These are phyloP conservation scores for Solanum appendiculatum DNA, from an alignment of 257 asterid genomes.

Conservation along the genomic window DNA sequence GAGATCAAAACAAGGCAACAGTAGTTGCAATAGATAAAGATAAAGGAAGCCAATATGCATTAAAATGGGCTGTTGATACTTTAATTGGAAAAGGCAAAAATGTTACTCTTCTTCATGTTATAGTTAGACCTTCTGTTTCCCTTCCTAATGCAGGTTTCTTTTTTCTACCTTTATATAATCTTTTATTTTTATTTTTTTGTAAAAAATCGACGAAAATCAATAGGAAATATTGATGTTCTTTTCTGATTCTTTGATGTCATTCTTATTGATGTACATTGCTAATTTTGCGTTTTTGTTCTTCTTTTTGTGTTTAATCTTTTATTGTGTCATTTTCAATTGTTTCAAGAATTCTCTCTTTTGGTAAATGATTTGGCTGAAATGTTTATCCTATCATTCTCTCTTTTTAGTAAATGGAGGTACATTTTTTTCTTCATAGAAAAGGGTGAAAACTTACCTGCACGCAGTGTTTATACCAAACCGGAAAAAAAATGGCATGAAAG, in stretches of 20 bases:
- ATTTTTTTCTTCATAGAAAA: background rate
- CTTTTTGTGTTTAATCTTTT: background rate
- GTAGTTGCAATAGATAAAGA: constrained; percentile 85
- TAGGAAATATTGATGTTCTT: background rate
- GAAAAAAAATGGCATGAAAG: background rate
- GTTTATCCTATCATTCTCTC: background rate
- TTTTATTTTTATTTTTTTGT: background rate
- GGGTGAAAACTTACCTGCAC: background rate
- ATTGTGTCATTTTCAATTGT: background rate
- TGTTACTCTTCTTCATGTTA: constrained; percentile 76
- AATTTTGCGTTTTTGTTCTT: background rate
- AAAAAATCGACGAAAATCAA: background rate
- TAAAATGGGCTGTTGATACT: constrained; percentile 95
- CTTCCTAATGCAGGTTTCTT: constrained; percentile 24
- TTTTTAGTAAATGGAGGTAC: background rate
- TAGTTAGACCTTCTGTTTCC: constrained; percentile 21
- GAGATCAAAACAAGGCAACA: constrained; percentile 34
- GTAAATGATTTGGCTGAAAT: background rate
- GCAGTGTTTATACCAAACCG: background rate
- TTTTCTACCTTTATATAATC: background rate
- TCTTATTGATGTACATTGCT: background rate
- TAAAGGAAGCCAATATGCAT: constrained; percentile 85
- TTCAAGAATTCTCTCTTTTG: background rate
- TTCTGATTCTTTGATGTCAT: background rate
- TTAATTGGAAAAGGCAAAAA: constrained; percentile 60